Evolutionary conservation across 2,329 filamentous ascomycete species (phyloP).

Genomic region (Botrytis byssoidea): DNA sequence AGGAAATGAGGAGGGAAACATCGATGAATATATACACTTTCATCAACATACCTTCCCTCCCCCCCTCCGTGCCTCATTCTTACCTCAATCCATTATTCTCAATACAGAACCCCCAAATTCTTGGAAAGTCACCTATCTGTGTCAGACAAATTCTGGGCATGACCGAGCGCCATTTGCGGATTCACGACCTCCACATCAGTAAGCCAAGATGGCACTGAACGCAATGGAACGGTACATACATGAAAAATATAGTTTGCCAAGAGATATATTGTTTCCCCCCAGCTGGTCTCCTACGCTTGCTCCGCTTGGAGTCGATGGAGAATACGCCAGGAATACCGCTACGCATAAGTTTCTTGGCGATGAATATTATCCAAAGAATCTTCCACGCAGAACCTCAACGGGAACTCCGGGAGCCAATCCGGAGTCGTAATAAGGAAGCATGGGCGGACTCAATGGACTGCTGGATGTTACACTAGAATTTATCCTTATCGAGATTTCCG

Average conservation of each 20-base stretch:
- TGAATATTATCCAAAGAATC: slow-evolving; percentile 9
- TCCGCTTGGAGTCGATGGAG: not conserved
- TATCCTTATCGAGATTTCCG: slow-evolving; percentile 1
- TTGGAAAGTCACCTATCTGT: slow-evolving; percentile 10
- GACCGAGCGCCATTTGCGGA: slow-evolving; percentile 2
- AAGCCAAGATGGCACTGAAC: slow-evolving; percentile 17
- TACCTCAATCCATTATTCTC: slow-evolving; percentile 1
- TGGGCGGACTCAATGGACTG: slow-evolving; percentile 6
- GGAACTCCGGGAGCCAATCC: slow-evolving; percentile 10
- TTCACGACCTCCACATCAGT: slow-evolving; percentile 14
- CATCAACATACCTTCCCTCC: not conserved
- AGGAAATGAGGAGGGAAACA: slow-evolving; percentile 2
- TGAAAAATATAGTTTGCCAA: slow-evolving; percentile 7
- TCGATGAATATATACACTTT: slow-evolving; percentile 17
- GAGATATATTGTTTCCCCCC: slow-evolving; percentile 3
- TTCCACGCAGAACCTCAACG: slow-evolving; percentile 4
- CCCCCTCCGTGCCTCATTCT: slow-evolving; percentile 4
- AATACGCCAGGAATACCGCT: not conserved
- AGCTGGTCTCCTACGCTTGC: not conserved
- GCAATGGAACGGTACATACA: slow-evolving; percentile 10
- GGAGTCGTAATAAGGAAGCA: slow-evolving; percentile 3
- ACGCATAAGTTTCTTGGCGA: not conserved
- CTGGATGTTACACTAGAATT: not conserved
- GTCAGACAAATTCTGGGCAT: slow-evolving; percentile 19
- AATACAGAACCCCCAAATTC: not conserved